These are phyloP conservation scores for Coffea humblotiana DNA, from an alignment of 305 asterid species.

Conservation along the genomic window DNA sequence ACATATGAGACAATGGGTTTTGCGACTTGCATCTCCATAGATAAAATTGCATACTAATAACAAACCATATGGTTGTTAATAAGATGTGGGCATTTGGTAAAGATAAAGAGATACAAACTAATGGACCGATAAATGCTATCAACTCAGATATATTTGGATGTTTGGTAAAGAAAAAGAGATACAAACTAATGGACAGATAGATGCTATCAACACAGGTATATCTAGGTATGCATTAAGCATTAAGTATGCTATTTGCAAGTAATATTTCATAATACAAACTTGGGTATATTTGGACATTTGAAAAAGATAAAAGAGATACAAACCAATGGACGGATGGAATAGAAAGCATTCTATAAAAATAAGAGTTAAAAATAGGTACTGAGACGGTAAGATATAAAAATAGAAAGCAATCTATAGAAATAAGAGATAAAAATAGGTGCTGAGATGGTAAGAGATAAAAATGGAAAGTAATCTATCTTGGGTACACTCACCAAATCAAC, in stretches of 20 bases:
- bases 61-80: slow-evolving; percentile 88
- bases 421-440: slow-evolving; percentile 43
- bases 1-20: slow-evolving; percentile 99
- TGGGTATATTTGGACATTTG: too few species aligned
- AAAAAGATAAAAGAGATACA: too few species aligned
- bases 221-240: slow-evolving; percentile 37
- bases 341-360: too few species aligned
- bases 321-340: too few species aligned
- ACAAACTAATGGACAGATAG: too few species aligned
- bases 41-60: slow-evolving; percentile 90
- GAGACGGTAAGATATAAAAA: too few species aligned
- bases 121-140: slow-evolving; percentile 30
- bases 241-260: slow-evolving; percentile 57
- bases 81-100: slow-evolving; percentile 70
- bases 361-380: too few species aligned
- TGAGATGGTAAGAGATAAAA: slow-evolving; percentile 73
- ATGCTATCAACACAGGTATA: slow-evolving; percentile 20
- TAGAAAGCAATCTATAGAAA: too few species aligned
- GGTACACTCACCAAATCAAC: slow-evolving; percentile 93
- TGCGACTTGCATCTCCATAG: slow-evolving; percentile 86
- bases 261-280: slow-evolving; percentile 62
- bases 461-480: slow-evolving; percentile 59
- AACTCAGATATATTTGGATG: not conserved
- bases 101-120: slow-evolving; percentile 42
- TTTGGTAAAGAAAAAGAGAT: too few species aligned